Percentiles rank a stretch among this genome's conserved stretches.
Conservation (phyloP, 768 basidiomycete species). For the Sporobolomyces pararoseus region DNA sequence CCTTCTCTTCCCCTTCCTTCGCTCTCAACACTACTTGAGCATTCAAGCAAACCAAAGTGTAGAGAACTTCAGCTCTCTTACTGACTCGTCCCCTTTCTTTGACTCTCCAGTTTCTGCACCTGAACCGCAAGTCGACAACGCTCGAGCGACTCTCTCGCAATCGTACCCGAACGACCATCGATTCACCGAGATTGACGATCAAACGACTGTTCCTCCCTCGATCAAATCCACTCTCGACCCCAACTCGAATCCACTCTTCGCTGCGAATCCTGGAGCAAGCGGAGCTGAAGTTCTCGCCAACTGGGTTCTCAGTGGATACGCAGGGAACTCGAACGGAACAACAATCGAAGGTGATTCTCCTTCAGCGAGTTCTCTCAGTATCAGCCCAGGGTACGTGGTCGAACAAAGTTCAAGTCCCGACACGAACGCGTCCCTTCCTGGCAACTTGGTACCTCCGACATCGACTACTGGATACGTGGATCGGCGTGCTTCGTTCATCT, state of each 20-base stretch:
- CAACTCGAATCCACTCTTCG: neutral
- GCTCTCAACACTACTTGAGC: too few relatives aligned
- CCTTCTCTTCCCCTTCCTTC: neutral
- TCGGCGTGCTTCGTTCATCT: neutral
- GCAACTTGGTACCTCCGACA: neutral
- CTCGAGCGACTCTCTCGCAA: too few relatives aligned
- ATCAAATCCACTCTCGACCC: neutral
- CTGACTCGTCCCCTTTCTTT: too few relatives aligned
- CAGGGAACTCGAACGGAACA: neutral
- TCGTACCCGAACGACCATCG: too few relatives aligned
- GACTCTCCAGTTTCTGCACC: too few relatives aligned
- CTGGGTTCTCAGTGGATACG: conserved; percentile 6
- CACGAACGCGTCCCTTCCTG: neutral
- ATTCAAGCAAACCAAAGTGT: too few relatives aligned
- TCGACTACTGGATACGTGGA: neutral
- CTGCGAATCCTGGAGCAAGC: neutral
- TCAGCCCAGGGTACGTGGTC: neutral
- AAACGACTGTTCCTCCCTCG: too few relatives aligned
- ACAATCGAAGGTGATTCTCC: neutral
- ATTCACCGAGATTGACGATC: too few relatives aligned
- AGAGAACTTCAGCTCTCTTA: too few relatives aligned
- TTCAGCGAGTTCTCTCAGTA: neutral
- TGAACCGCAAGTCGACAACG: too few relatives aligned
- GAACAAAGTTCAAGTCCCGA: conserved; percentile 5
- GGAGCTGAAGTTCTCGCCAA: neutral